phyloP scores from a whole-genome alignment of 257 asterid species.

The Echites panduratus region DNA sequence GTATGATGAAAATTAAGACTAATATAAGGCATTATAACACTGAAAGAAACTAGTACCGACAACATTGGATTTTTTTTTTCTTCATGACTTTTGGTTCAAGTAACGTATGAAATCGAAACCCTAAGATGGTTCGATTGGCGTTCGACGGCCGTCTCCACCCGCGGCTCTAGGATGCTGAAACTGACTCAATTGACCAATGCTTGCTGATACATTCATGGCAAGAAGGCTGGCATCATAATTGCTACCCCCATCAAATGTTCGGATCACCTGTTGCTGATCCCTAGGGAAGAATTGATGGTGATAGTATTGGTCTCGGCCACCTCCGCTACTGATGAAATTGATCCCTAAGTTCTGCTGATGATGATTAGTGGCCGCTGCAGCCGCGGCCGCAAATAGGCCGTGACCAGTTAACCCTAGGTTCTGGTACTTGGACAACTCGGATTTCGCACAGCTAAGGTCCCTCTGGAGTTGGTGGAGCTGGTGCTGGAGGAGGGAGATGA shows the following conservation, averaged over 20 bases:
- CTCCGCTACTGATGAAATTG: slow-evolving; percentile 24
- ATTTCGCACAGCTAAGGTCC: slow-evolving; percentile 39
- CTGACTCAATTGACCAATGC: slow-evolving; percentile 55
- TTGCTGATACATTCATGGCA: slow-evolving; percentile 59
- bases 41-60: slow-evolving; percentile 1
- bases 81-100: slow-evolving; percentile 6
- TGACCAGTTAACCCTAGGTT: slow-evolving; percentile 26
- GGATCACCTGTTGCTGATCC: slow-evolving; percentile 41
- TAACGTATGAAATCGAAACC: slow-evolving; percentile 8
- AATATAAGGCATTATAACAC: slow-evolving; percentile 5
- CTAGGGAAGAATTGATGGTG: slow-evolving; percentile 39
- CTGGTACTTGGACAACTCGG: slow-evolving; percentile 39
- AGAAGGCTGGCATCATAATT: slow-evolving; percentile 63
- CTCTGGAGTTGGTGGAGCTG: slow-evolving; percentile 41
- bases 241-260: slow-evolving; percentile 21
- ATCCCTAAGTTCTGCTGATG: slow-evolving; percentile 30
- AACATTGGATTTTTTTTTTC: neutral
- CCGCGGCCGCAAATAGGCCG: slow-evolving; percentile 32
- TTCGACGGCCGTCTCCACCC: slow-evolving; percentile 72
- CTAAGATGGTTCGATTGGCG: slow-evolving; percentile 84
- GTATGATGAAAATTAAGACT: neutral
- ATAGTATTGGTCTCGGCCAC: slow-evolving; percentile 21
- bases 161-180: slow-evolving; percentile 69
- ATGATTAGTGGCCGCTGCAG: slow-evolving; percentile 25
- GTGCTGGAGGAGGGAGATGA: slow-evolving; percentile 38